Base-by-base conservation (phyloP, 768 basidiomycete species). In the Boletales sp. region DNA sequence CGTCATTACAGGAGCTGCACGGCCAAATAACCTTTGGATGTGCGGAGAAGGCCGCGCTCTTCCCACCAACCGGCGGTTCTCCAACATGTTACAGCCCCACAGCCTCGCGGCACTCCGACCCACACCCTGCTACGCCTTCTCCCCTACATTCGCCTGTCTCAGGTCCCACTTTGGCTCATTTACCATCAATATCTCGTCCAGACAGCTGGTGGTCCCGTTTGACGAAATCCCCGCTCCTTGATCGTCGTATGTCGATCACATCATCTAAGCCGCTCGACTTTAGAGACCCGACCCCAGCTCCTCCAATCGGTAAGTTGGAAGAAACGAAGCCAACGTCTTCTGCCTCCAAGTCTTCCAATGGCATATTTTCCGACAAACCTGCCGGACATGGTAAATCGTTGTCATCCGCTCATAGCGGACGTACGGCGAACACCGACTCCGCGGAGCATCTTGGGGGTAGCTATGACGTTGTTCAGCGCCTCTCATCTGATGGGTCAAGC, bases 201-300 rank as follows among this genome's bases (percentile, higher is more conserved):
- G 81, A 88, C 61, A 82, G 77, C 11, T 90, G 90, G 87, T 94
- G 90, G 85, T 68, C 75, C 9, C 82, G 86, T 3, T 83, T 94
- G 59, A 73, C 86, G 13, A 80, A 79, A 47, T 78, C 82, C 15
- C 78, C 81, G 31, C 72, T 88, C 43, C 73, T 86, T 24, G 86
- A 87, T 54, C 76, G 82, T 36, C 72, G 74, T 21, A 52, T 68
- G 11, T 81, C 75, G 57, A 72, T 73, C 47, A 68, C 68, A 48
- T 61, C 68, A 48, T 62, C 52, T 58, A 66, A 45, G 50, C 57
- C 40, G 40, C 63, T 74, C 13, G 84, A 89, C 18, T 80, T 93
- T 60, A 79, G 87, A 18, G 91, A 94, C 67, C 91, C 92, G 1
- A 83, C 84, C 45, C 87, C 90, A 1, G 80, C 81, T 4, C 90